Evolutionary conservation across 805 yeast genomes (phyloP), one percentile per base, ranked within the genome.

Genomic region (Barnettozyma botsteinii): DNA sequence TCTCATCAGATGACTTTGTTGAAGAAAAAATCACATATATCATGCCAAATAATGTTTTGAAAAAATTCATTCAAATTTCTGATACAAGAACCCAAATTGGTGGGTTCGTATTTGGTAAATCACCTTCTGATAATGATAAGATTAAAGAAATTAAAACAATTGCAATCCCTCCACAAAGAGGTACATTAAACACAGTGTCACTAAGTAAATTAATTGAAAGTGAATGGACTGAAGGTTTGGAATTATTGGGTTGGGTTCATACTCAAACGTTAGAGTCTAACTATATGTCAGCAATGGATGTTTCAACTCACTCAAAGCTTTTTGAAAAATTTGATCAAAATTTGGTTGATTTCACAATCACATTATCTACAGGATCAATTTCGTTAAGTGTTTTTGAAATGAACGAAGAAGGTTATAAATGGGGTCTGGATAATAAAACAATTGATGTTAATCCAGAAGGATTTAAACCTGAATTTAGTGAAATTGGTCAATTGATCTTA

Each of bases 181-280:
- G 97, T 2, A 79, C 74, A 45, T 65, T 72, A 22, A 78, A 75
- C 44, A 64, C 75, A 4, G 78, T 88, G 12, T 34, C 36, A 4
- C 30, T 56, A 35, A 41, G 52, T 17, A 49, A 47, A 30, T 11
- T 47, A 3, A 79, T 83, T 49, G 69, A 87, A 41, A 79, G 91
- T 5, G 62, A 64, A 17, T 65, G 64, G 33, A 51, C 73, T 10
- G 66, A 69, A n/a, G 83, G 75, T 2, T 59, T 86, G 26, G 89
- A 87, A 53, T 74, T 93, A 5, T 60, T 93, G 14, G 98, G 98
- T 1, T 85, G 96, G 95, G 73, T 93, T n/a, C 97, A 91, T 57
- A 85, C 97, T 0, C 87, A 82, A 57, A 70, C 82, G 1, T 75
- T 74, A 15, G 95, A 85, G 28, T 48, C 71, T 6, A 73, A 74